A percentile compares a stretch with the other conserved stretches of the same genome.
phyloP scores from a whole-genome alignment of 2,329 filamentous ascomycete genomes.

The Biscogniauxia mediterranea region DNA sequence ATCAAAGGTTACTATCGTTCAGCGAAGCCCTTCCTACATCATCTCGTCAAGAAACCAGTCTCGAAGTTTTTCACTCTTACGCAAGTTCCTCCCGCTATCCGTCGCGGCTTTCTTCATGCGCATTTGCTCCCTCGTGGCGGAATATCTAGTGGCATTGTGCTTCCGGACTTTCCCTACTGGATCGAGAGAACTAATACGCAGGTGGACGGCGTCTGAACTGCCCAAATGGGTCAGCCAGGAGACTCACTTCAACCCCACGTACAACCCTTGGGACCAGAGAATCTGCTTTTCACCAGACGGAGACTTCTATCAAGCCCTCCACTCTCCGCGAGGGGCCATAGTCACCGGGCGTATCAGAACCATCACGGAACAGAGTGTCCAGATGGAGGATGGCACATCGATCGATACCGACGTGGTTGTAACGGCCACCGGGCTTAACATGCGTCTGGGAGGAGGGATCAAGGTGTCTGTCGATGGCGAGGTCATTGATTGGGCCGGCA shows the following conservation, averaged over 20 bases:
- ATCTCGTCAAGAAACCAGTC: constrained; percentile 38
- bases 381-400: constrained; percentile 40
- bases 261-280: constrained; percentile 66
- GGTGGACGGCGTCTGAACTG: constrained; percentile 42
- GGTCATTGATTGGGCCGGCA: constrained; percentile 40
- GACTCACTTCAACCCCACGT: constrained; percentile 55
- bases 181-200: constrained; percentile 43
- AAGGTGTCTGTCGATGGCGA: constrained; percentile 50
- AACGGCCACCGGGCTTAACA: constrained; percentile 61
- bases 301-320: constrained; percentile 44
- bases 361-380: constrained; percentile 43
- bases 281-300: constrained; percentile 56
- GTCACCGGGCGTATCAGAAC: constrained; percentile 46
- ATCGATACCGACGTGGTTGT: constrained; percentile 61
- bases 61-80: constrained; percentile 42
- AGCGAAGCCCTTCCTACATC: constrained; percentile 74
- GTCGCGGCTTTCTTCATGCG: constrained; percentile 9
- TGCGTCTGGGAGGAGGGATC: constrained; percentile 54
- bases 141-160: constrained; percentile 28
- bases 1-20: constrained; percentile 71
- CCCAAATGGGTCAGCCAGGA: constrained; percentile 47
- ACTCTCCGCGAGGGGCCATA: constrained; percentile 35
- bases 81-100: constrained; percentile 8
- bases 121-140: neutral
- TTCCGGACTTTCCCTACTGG: constrained; percentile 49